Evolutionary conservation across 2,329 filamentous ascomycete genomes (phyloP).

Genomic region (Tricladium varicosporioides): DNA sequence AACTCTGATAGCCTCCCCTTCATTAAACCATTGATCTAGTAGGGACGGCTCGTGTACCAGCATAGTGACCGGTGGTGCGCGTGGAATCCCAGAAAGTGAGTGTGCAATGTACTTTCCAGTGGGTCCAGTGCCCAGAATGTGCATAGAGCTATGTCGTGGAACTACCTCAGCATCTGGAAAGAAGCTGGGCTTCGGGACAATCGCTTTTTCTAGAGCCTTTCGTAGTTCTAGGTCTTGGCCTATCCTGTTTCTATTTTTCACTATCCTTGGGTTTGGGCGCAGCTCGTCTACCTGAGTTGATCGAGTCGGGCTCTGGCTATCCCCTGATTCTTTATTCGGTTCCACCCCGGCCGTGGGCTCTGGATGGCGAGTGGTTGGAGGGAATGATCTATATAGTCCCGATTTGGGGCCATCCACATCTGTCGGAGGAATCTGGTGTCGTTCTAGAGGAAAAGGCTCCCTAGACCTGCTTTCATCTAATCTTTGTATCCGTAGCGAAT

Average conservation of each 20-base stretch:
- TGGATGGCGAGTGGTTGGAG: too few species aligned
- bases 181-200: too few species aligned
- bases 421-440: too few species aligned
- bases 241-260: not conserved
- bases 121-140: slow-evolving; percentile 64
- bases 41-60: slow-evolving; percentile 52
- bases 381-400: too few species aligned
- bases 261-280: not conserved
- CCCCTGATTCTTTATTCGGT: not conserved
- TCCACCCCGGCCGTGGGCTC: too few species aligned
- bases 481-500: not conserved
- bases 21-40: slow-evolving; percentile 45
- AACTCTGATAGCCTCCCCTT: slow-evolving; percentile 44
- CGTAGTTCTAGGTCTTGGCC: slow-evolving; percentile 34
- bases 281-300: not conserved
- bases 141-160: slow-evolving; percentile 41
- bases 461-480: not conserved
- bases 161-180: not conserved
- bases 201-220: too few species aligned
- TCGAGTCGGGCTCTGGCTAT: not conserved
- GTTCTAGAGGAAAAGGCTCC: too few species aligned
- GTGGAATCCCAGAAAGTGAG: slow-evolving; percentile 54
- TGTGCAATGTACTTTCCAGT: slow-evolving; percentile 67
- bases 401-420: too few species aligned
- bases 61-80: slow-evolving; percentile 62